A percentile compares a stretch with the other conserved stretches of the same genome.
Evolutionary conservation across 768 basidiomycete genomes (phyloP).

Genomic region (Trametes meyenii): DNA sequence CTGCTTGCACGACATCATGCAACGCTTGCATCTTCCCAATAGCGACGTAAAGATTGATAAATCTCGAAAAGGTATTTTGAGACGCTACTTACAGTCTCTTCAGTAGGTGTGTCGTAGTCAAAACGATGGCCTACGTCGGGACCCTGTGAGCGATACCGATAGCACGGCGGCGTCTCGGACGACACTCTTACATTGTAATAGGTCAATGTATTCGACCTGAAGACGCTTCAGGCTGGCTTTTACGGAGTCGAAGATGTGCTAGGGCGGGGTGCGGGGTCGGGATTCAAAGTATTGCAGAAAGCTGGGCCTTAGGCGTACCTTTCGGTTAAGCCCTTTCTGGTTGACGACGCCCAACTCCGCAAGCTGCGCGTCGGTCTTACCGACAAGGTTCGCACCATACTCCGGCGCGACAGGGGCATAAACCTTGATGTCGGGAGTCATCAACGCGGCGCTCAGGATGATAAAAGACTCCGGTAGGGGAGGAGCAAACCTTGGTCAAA

Average conservation of each 20-base stretch:
- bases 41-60: not conserved
- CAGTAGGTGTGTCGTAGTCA: slow-evolving; percentile 41
- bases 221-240: slow-evolving; percentile 46
- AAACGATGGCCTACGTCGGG: slow-evolving; percentile 33
- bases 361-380: not conserved
- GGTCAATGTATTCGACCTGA: slow-evolving; percentile 51
- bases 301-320: slow-evolving; percentile 34
- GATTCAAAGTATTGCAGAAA: not conserved
- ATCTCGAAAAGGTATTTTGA: not conserved
- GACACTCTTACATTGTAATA: not conserved
- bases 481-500: slow-evolving; percentile 46
- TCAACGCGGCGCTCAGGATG: not conserved
- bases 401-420: not conserved
- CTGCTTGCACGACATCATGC: slow-evolving; percentile 47
- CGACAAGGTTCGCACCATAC: not conserved
- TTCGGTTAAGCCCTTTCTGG: slow-evolving; percentile 40
- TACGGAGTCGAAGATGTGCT: slow-evolving; percentile 62
- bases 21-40: slow-evolving; percentile 42
- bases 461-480: no score
- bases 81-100: slow-evolving; percentile 30
- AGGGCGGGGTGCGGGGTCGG: no score
- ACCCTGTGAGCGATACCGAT: not conserved
- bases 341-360: slow-evolving; percentile 41
- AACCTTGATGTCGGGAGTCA: not conserved
- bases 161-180: not conserved